Percentiles rank a stretch among this genome's conserved stretches.
Conservation (phyloP, 805 yeast species). For the Clavispora santaluciae region DNA sequence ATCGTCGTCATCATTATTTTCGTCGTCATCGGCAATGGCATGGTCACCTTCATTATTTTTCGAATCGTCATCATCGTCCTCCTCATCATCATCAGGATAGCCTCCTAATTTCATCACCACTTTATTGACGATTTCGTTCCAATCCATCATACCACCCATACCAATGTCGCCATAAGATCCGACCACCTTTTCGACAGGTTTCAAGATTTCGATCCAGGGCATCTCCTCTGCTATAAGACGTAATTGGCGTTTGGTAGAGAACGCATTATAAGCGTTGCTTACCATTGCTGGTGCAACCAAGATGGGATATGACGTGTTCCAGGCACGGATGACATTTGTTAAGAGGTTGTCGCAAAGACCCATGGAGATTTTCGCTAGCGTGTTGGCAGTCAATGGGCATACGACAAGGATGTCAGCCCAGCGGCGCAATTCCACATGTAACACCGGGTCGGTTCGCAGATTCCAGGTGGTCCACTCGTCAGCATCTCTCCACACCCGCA, state of each 20-base stretch:
- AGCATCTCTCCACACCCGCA: constrained; percentile 51
- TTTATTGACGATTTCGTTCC: constrained; percentile 88
- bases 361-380: constrained; percentile 80
- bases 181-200: constrained; percentile 90
- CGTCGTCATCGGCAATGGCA: constrained; percentile 20
- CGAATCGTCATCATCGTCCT: constrained; percentile 44
- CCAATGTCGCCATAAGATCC: constrained; percentile 96
- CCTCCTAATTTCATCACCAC: constrained; percentile 66
- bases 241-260: constrained; percentile 81
- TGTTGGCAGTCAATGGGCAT: constrained; percentile 94
- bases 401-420: constrained; percentile 95
- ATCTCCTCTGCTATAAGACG: constrained; percentile 76
- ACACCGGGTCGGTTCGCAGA: constrained; percentile 78
- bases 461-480: constrained; percentile 77
- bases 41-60: constrained; percentile 35
- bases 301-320: constrained; percentile 91
- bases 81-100: constrained; percentile 46
- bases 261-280: constrained; percentile 83
- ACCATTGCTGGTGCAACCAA: constrained; percentile 95
- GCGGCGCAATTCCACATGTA: constrained; percentile 89
- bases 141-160: constrained; percentile 99
- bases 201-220: constrained; percentile 92
- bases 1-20: constrained; percentile 27
- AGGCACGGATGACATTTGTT: constrained; percentile 87
- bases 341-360: constrained; percentile 91